Percentiles rank a stretch among this genome's conserved stretches.
Evolutionary conservation across 805 yeast species (phyloP).

Genomic region (Wickerhamomyces pijperi): DNA sequence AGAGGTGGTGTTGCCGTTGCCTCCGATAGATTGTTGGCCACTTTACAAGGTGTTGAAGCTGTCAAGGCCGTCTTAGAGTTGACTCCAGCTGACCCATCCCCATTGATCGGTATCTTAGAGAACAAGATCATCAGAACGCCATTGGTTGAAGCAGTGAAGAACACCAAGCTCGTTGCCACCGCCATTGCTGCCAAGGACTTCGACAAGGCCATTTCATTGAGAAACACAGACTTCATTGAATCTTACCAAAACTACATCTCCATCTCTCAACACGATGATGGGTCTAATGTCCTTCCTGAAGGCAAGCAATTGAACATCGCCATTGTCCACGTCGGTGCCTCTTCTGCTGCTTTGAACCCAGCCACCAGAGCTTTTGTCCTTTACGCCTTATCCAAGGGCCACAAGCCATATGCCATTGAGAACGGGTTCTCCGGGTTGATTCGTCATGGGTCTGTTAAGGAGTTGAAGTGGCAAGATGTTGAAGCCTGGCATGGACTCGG

Average conservation of each 20-base stretch:
- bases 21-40: constrained; percentile 59
- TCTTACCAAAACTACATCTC: constrained; percentile 53
- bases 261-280: constrained; percentile 57
- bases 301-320: constrained; percentile 52
- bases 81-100: constrained; percentile 65
- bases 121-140: constrained; percentile 60
- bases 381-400: constrained; percentile 68
- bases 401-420: constrained; percentile 56
- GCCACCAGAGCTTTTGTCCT: constrained; percentile 69
- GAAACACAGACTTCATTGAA: constrained; percentile 65
- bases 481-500: constrained; percentile 67
- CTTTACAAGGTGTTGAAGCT: constrained; percentile 76
- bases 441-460: constrained; percentile 47
- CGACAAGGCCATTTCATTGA: constrained; percentile 54
- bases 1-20: constrained; percentile 80
- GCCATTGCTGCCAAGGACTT: constrained; percentile 60
- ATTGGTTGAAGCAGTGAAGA: constrained; percentile 59
- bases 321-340: constrained; percentile 69
- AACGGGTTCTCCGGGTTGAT: constrained; percentile 69
- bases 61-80: constrained; percentile 62
- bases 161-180: constrained; percentile 62
- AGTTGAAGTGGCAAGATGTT: constrained; percentile 56
- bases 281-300: constrained; percentile 44
- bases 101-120: constrained; percentile 65
- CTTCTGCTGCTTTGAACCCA: constrained; percentile 69